Evolutionary conservation across 768 basidiomycete species (phyloP).

Genomic region (Russula ochroleuca): DNA sequence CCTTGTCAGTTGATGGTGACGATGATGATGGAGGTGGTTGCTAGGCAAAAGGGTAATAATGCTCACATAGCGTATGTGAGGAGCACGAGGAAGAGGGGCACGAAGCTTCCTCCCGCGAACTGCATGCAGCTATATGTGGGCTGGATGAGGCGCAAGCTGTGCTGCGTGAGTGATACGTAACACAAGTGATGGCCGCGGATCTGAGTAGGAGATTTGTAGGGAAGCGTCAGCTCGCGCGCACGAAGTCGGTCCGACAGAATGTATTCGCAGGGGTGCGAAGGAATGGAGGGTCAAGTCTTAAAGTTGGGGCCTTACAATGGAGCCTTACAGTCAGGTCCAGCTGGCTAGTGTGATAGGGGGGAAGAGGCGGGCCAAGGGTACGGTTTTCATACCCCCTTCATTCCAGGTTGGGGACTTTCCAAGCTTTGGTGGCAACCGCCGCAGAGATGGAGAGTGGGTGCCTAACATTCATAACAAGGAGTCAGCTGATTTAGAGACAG

Average conservation of each 20-base stretch:
- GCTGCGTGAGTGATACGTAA: neutral
- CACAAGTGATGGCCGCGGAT: neutral
- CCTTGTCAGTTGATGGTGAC: neutral
- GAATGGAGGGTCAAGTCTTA: neutral
- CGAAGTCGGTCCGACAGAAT: neutral
- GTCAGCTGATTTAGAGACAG: neutral
- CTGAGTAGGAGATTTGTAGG: neutral
- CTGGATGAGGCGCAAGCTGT: neutral
- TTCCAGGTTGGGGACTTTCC: neutral
- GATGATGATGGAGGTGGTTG: neutral
- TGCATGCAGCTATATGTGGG: slow-evolving; percentile 11
- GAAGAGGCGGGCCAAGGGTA: neutral
- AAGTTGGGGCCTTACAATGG: neutral
- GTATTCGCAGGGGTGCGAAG: neutral
- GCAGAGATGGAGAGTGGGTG: neutral
- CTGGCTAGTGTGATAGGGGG: slow-evolving; percentile 1
- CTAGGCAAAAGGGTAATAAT: neutral
- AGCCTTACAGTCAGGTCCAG: slow-evolving; percentile 11
- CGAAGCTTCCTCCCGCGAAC: slow-evolving; percentile 1
- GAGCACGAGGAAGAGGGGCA: slow-evolving; percentile 1
- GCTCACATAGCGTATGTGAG: slow-evolving; percentile 13
- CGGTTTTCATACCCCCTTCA: neutral
- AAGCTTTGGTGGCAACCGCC: neutral
- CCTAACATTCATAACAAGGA: neutral
- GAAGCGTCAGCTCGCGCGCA: neutral